A percentile compares a stretch with the other conserved stretches of the same genome.
Evolutionary conservation across 1,284 basidiomycete genomes (phyloP).

Genomic region (Tausonia pullulans): DNA sequence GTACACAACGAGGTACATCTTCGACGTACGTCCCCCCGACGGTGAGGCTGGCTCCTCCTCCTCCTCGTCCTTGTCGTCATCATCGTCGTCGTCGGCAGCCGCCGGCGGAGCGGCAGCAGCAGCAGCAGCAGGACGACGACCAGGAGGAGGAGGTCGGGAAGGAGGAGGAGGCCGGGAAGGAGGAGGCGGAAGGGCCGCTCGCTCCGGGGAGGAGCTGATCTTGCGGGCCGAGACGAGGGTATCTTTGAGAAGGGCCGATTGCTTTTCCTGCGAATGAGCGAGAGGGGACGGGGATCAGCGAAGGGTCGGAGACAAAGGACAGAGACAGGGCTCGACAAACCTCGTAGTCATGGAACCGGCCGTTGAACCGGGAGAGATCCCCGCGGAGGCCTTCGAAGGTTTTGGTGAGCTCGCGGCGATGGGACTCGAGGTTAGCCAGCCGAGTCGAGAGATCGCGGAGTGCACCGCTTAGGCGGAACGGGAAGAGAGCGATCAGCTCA

Average conservation of each 20-base stretch:
- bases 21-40: too few relatives aligned
- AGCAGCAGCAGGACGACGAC: too few relatives aligned
- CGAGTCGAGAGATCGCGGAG: constrained; percentile 19
- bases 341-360: constrained; percentile 9
- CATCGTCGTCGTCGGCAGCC: too few relatives aligned
- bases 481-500: neutral
- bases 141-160: too few relatives aligned
- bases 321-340: constrained; percentile 4
- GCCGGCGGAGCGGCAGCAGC: too few relatives aligned
- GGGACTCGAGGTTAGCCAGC: constrained; percentile 21
- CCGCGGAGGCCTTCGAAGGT: constrained; percentile 18
- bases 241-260: constrained; percentile 4
- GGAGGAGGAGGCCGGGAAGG: too few relatives aligned
- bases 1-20: too few relatives aligned
- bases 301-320: neutral
- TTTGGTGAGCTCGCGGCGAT: constrained; percentile 16
- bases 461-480: constrained; percentile 14
- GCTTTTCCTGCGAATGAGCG: neutral
- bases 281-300: neutral
- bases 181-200: too few relatives aligned
- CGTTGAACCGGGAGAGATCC: constrained; percentile 16
- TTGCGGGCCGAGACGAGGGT: constrained; percentile 1
- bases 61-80: too few relatives aligned
- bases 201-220: neutral
- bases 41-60: too few relatives aligned